phyloP scores from a whole-genome alignment of 805 yeast species.

The Candida parachauliodes region DNA sequence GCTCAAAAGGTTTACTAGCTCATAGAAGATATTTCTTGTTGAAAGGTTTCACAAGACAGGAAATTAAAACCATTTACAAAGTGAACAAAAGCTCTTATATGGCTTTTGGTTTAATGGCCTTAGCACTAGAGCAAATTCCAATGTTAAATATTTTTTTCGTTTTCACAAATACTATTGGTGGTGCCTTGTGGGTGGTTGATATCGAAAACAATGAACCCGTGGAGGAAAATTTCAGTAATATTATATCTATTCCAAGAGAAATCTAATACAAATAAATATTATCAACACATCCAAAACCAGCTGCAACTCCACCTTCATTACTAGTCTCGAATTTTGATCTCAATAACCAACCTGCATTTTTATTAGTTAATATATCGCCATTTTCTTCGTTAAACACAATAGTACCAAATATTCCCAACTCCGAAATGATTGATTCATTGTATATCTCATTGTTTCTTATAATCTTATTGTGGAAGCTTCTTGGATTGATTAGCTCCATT shows the following conservation, averaged over 20 bases:
- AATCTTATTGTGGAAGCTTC: constrained; percentile 63
- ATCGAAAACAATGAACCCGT: constrained; percentile 17
- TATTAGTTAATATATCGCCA: constrained; percentile 58
- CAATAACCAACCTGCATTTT: constrained; percentile 77
- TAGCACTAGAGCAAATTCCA: constrained; percentile 53
- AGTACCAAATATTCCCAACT: constrained; percentile 88
- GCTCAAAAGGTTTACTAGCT: constrained; percentile 48
- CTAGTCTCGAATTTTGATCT: constrained; percentile 85
- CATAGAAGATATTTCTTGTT: constrained; percentile 57
- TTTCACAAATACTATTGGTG: constrained; percentile 58
- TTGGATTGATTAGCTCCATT: constrained; percentile 90
- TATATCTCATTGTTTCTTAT: constrained; percentile 60
- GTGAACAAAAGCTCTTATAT: constrained; percentile 39
- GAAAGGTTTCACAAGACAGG: constrained; percentile 45
- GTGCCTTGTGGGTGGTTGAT: constrained; percentile 61
- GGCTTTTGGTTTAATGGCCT: constrained; percentile 52
- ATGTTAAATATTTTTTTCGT: constrained; percentile 49
- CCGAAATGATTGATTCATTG: constrained; percentile 79
- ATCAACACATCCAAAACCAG: constrained; percentile 97
- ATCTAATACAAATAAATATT: constrained; percentile 54
- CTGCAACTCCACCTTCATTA: constrained; percentile 98
- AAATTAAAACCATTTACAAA: constrained; percentile 35
- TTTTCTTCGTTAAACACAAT: constrained; percentile 65
- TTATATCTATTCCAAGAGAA: neutral
- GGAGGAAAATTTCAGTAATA: neutral